Evolutionary conservation across 306 rosid species (phyloP).

Genomic region (barrel medic (Medicago truncatula)): MtrunA17r5.0-ANR NC_053044.1:27510001-27510500

Average conservation of each 20-base stretch:
- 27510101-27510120: neutral
- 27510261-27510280: slow-evolving; percentile 28
- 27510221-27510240: slow-evolving; percentile 3
- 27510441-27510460: slow-evolving; percentile 61
- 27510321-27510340: slow-evolving; percentile 20
- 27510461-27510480: slow-evolving; percentile 71
- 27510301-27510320: slow-evolving; percentile 19
- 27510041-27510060: neutral
- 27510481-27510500: slow-evolving; percentile 87
- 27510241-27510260: slow-evolving; percentile 25
- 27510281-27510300: slow-evolving; percentile 37
- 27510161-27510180: neutral
- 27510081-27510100: neutral
- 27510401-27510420: slow-evolving; percentile 20
- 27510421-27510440: slow-evolving; percentile 57
- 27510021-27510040: neutral
- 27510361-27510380: slow-evolving; percentile 18
- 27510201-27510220: neutral
- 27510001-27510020: neutral
- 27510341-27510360: slow-evolving; percentile 39
- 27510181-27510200: neutral
- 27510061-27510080: neutral
- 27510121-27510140: neutral
- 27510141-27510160: neutral
- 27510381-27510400: slow-evolving; percentile 47